Conservation (phyloP, 306 rosid species). For the Gillenia trifoliata region DNA sequence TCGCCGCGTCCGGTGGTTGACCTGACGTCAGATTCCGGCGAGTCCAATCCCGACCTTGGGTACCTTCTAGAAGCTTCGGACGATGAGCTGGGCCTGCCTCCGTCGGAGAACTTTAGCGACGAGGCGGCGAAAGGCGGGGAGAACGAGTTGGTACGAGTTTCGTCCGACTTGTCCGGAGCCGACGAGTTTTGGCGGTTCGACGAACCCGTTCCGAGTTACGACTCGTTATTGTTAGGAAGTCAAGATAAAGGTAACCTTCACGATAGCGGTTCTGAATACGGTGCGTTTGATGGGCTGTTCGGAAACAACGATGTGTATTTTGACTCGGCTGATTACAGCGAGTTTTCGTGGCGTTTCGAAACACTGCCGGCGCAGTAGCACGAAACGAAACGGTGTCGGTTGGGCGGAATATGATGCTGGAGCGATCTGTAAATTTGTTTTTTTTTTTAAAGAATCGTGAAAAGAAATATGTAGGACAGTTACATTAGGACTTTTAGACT, state of each 20-base stretch:
- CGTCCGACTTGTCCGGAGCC: slow-evolving; percentile 56
- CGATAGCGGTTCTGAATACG: slow-evolving; percentile 27
- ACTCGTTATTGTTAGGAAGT: slow-evolving; percentile 52
- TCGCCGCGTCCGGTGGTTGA: slow-evolving; percentile 25
- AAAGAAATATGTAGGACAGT: slow-evolving; percentile 4
- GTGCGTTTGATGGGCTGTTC: slow-evolving; percentile 59
- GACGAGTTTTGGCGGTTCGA: slow-evolving; percentile 68
- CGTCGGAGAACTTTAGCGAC: slow-evolving; percentile 27
- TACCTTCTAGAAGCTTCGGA: slow-evolving; percentile 79
- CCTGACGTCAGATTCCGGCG: slow-evolving; percentile 50
- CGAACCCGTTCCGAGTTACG: slow-evolving; percentile 52
- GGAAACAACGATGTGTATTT: slow-evolving; percentile 61
- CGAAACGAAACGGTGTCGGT: background rate
- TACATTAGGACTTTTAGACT: background rate
- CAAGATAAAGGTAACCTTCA: slow-evolving; percentile 12
- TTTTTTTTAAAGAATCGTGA: background rate
- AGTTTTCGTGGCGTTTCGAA: slow-evolving; percentile 57
- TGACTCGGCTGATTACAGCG: slow-evolving; percentile 46
- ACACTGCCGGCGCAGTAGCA: slow-evolving; percentile 61
- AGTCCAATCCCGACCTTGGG: slow-evolving; percentile 67
- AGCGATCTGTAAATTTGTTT: slow-evolving; percentile 33
- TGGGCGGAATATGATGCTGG: background rate
- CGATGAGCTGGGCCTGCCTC: slow-evolving; percentile 87
- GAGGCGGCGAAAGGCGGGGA: slow-evolving; percentile 22
- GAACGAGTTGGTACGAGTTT: slow-evolving; percentile 38